A percentile compares a stretch with the other conserved stretches of the same genome.
phyloP scores from a whole-genome alignment of 306 rosid genomes.

The Lathyrus sativus region DNA sequence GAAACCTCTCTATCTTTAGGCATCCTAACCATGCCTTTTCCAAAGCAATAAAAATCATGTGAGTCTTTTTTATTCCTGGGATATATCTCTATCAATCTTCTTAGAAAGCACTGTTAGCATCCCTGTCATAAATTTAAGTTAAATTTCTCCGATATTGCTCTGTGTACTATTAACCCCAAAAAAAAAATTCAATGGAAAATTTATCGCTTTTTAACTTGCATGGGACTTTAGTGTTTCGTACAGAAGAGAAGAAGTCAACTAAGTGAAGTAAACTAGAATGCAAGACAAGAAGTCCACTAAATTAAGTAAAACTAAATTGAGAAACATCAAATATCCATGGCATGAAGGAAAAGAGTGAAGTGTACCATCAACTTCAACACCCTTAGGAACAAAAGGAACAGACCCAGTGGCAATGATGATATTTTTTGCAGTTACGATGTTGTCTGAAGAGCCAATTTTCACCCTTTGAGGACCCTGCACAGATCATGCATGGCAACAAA shows the following conservation, averaged over 20 bases:
- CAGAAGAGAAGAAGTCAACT: conserved; percentile 9
- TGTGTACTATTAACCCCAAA: neutral
- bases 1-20: conserved; percentile 4
- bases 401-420: conserved; percentile 97
- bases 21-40: neutral
- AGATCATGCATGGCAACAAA: conserved; percentile 28
- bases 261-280: conserved; percentile 27
- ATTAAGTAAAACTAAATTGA: conserved; percentile 28
- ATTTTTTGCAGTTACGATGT: conserved; percentile 75
- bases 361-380: conserved; percentile 94
- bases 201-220: conserved; percentile 8
- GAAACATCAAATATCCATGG: conserved; percentile 30
- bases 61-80: conserved; percentile 8
- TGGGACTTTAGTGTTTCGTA: conserved; percentile 3
- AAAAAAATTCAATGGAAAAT: conserved; percentile 3
- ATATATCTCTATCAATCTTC: conserved; percentile 12
- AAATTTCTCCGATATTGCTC: neutral
- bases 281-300: conserved; percentile 13
- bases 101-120: neutral
- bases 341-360: conserved; percentile 31
- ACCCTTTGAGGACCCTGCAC: conserved; percentile 90
- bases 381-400: conserved; percentile 96
- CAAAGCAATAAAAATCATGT: neutral
- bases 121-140: neutral
- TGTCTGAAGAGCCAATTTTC: conserved; percentile 82